phyloP scores from a whole-genome alignment of 2,329 filamentous ascomycete species.

The Pyricularia sp. region DNA sequence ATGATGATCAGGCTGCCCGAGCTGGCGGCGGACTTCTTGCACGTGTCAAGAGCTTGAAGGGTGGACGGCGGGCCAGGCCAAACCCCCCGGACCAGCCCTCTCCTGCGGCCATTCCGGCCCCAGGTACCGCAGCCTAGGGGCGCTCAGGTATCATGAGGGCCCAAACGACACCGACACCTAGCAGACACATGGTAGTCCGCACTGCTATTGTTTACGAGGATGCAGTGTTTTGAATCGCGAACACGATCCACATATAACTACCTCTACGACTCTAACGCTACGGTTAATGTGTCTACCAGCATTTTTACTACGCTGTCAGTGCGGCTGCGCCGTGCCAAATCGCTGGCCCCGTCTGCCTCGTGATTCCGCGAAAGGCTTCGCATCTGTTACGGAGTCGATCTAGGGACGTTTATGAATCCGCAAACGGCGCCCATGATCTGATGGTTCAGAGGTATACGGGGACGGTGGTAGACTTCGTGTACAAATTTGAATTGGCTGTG shows the following conservation, averaged over 20 bases:
- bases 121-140: constrained; percentile 11
- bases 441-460: not conserved
- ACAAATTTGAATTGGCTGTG: not conserved
- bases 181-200: not conserved
- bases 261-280: not conserved
- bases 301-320: not conserved
- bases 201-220: not conserved
- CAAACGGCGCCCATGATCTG: not conserved
- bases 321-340: not conserved
- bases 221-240: not conserved
- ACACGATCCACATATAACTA: not conserved
- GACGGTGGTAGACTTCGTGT: not conserved
- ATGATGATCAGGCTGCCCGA: constrained; percentile 20
- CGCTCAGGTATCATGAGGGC: constrained; percentile 5
- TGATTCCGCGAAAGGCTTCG: not conserved
- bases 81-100: constrained; percentile 18
- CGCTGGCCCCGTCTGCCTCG: not conserved
- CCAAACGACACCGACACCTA: not conserved
- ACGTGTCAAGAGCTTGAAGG: constrained; percentile 73
- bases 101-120: constrained; percentile 10
- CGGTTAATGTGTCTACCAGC: not conserved
- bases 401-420: not conserved
- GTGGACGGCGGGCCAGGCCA: constrained; percentile 39
- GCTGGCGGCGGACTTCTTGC: constrained; percentile 58
- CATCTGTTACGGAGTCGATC: not conserved